Conservation (phyloP, 1,284 basidiomycete species). For the Trichosporon ovoides region DNA sequence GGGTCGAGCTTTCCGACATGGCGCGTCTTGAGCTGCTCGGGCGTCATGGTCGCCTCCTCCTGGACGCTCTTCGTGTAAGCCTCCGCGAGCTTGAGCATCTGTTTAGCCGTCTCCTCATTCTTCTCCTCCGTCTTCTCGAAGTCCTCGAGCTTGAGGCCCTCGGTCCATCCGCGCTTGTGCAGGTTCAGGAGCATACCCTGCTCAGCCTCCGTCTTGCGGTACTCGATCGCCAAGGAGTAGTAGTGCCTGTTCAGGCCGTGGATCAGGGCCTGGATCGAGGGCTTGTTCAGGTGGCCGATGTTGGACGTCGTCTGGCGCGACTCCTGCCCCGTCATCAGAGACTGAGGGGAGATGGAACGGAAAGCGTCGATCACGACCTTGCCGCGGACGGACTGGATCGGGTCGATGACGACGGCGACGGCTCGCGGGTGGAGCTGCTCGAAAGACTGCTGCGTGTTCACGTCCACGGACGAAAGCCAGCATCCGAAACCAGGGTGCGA, state of each 20-base stretch:
- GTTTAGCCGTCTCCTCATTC: constrained; percentile 90
- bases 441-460: constrained; percentile 99
- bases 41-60: constrained; percentile 84
- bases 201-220: constrained; percentile 93
- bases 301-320: constrained; percentile 97
- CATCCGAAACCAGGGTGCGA: constrained; percentile 99
- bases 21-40: constrained; percentile 86
- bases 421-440: constrained; percentile 91
- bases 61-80: constrained; percentile 94
- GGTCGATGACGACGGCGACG: constrained; percentile 96
- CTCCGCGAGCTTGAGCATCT: constrained; percentile 83
- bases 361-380: constrained; percentile 99
- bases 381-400: constrained; percentile 97
- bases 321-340: constrained; percentile 79
- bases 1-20: constrained; percentile 98
- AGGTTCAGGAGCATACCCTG: constrained; percentile 96
- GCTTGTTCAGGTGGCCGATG: constrained; percentile 98
- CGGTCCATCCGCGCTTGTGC: constrained; percentile 96
- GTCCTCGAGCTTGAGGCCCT: constrained; percentile 82
- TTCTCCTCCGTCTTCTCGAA: constrained; percentile 76
- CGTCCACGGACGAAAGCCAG: constrained; percentile 98
- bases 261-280: constrained; percentile 92
- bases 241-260: constrained; percentile 95
- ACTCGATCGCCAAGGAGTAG: constrained; percentile 90
- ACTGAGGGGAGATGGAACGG: constrained; percentile 84